phyloP scores from a whole-genome alignment of 129 eudicot species.

The Ambrosia artemisiifolia region DNA sequence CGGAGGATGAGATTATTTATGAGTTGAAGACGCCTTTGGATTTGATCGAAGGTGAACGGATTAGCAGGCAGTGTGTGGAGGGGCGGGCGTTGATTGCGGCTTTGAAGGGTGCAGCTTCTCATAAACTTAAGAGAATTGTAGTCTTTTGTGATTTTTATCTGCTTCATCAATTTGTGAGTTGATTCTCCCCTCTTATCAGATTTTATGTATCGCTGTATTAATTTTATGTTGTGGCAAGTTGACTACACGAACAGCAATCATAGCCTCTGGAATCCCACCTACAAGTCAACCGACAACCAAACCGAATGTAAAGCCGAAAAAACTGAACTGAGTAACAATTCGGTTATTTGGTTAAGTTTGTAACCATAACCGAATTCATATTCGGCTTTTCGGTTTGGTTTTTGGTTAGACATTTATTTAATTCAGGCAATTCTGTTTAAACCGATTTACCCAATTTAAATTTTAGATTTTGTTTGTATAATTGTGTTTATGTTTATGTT shows the following conservation, averaged over 20 bases:
- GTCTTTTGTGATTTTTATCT: conserved; percentile 51
- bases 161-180: conserved; percentile 42
- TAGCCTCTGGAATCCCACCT: too few species aligned
- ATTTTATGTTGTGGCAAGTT: not conserved
- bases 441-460: too few species aligned
- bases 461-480: too few species aligned
- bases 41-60: conserved; percentile 11
- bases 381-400: too few species aligned
- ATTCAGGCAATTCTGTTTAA: too few species aligned
- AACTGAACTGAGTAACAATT: conserved; percentile 18
- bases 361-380: too few species aligned
- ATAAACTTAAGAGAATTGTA: conserved; percentile 43
- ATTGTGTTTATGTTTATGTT: too few species aligned
- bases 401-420: too few species aligned
- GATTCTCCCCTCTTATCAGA: not conserved
- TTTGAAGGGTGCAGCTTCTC: conserved; percentile 43
- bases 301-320: too few species aligned
- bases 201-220: not conserved
- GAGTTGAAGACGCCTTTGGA: conserved; percentile 39
- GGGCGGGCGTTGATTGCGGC: conserved; percentile 56
- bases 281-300: too few species aligned
- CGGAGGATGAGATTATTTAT: conserved; percentile 34
- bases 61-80: conserved; percentile 35
- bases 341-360: too few species aligned
- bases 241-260: not conserved